Evolutionary conservation across 2,329 filamentous ascomycete genomes (phyloP), one percentile per base, ranked within the genome.

Genomic region (Nigrograna mackinnonii): DNA sequence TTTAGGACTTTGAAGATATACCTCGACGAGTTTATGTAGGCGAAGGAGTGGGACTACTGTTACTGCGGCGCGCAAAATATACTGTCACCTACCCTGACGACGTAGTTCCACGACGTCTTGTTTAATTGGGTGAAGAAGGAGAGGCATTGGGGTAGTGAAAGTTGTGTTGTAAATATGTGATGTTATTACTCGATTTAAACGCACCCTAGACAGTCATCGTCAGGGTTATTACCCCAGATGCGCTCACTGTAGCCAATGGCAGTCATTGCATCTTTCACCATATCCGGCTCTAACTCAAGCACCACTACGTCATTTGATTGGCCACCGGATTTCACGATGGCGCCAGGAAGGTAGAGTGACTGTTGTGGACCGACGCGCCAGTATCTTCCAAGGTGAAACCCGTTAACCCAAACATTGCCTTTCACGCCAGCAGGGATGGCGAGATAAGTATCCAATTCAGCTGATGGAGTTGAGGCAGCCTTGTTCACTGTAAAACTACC

Each of bases 331-430:
- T 66, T 66, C 22, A 75, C 35, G 9, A 70, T 47, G 13, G 63
- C 66, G 2, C 73, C 73, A 0, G 74, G 75, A 2, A 77, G 43
- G 44, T 75, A 78, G 4, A 77, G 50, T n/a, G 64, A 68, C 54
- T 77, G 74, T 55, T 77, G 75, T 2, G 74, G 74, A 0, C 74
- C 75, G 22, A 77, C 57, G 12, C 60, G 55, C 75, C 74, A 78
- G 48, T 75, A 77, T 17, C 73, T 50, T 6, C 75, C 74, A 2
- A 77, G 54, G 35, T 76, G 72, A 22, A 71, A 59, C 11, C 68
- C 71, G 39, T 77, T 77, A 1, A 77, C 67, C 69, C 71, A 78
- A 0, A 76, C 68, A 14, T 66, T 62, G 0, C 75, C 75, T 52
- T 76, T 78, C 19, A 70, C 58, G 18, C 72, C 71, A 7, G 55